Base-by-base conservation (phyloP, 805 yeast species). In the Scheffersomyces amazonensis region DNA sequence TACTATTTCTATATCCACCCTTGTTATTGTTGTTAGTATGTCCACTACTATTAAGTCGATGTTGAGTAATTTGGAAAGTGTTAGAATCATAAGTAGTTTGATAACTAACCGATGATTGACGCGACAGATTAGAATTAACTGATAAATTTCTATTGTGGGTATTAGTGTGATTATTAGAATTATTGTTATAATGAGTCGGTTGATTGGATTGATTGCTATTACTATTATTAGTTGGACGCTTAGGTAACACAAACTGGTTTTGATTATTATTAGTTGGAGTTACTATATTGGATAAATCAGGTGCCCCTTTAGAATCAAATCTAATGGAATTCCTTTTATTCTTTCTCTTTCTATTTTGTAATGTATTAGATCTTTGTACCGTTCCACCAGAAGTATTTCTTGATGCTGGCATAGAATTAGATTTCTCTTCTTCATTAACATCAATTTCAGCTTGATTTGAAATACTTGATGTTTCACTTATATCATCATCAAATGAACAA, bases 311-410 rank as follows among this genome's bases (percentile, higher is more conserved):
- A 22, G 54, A 40, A 39, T 62, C 63, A 38, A 60, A 46, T 40
- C 64, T 49, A 37, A 57, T 40, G 2, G 68, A 62, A 39, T 55
- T 61, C 38, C 70, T 53, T 50, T 62, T 64, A 37, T 58, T 62
- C 47, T 55, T 62, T 32, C 65, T 50, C 41, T 54, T 58, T 43
- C 52, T 58, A 15, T 52, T 34, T 27, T 52, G 51, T 13, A 34
- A 43, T 39, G 46, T 43, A 38, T 44, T 50, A 15, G 44, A 45
- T 20, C 33, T 20, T 22, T 22, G 36, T n/a, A 22, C n/a, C 21
- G 8, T 12, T n/a, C 22, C 15, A 5, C n/a, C 7, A n/a, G 33
- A 31, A 8, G 33, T 11, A 32, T 8, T 23, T 17, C 23, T 2
- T 29, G 36, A 19, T 20, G 33, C 20, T n/a, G 42, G 19, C 32